Base-by-base conservation (phyloP, 441 rosid species). In the Populus hybrid region DNA sequence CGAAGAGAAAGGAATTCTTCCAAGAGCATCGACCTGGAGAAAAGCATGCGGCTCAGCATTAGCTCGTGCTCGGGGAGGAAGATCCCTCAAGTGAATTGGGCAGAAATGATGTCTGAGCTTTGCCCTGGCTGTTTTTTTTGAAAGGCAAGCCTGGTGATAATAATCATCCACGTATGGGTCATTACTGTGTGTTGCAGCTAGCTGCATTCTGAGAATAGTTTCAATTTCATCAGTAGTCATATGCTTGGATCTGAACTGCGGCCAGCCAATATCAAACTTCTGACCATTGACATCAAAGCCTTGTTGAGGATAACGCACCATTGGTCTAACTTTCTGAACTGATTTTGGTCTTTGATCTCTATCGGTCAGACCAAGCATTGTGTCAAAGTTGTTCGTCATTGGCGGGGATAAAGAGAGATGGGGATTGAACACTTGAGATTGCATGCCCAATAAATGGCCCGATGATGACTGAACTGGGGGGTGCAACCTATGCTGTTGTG, bases 1-100 rank as follows among this genome's bases (percentile, higher is more conserved):
- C 9, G 99, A 95, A 80, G 99, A 92, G 88, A 93, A 93, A 56
- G 98, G 90, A 79, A 90, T 82, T 84, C 96, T 90, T 76, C 99
- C 99, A 68, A 95, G 95, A 68, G 97, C 99, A 77, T 95, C 98
- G 74, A 91, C 98, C 87, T 93, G 96, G 80, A 95, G 97, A 84
- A 85, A 91, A 72, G 98, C 93, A 86, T 93, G 99, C 0, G 92
- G 96, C 79, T 95, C 98, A 12, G 72, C 64, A 78, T 85, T 90
- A 56, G 90, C 78, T 64, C 98, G 96, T 38, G 94, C 88, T 21
- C 90, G 88, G 9, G 96, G 86, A 74, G 93, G 93, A 71, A 90
- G 92, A 75, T 95, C 99, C 85, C 94, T 86, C 78, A 92, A 82
- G 75, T 90, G 87, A 80, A 84, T 88, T 68, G 99, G 98, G 77